phyloP scores from a whole-genome alignment of 257 asterid species.

The Cynanchum wilfordii region DNA sequence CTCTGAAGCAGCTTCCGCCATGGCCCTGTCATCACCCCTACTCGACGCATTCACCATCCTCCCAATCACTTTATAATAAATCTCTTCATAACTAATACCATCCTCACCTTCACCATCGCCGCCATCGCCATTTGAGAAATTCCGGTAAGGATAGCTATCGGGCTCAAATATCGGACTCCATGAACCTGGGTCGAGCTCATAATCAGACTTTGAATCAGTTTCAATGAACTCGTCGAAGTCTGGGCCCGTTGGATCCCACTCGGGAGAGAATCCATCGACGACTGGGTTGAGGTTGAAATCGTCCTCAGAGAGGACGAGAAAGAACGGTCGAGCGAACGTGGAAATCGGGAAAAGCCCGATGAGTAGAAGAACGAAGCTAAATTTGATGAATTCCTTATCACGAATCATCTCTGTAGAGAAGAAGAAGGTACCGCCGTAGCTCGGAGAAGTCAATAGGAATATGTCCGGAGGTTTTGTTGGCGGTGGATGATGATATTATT shows the following conservation, averaged over 20 bases:
- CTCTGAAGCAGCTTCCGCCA: constrained; percentile 75
- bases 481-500: constrained; percentile 10
- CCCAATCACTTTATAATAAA: constrained; percentile 55
- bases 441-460: neutral
- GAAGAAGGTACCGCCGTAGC: neutral
- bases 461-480: neutral
- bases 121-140: constrained; percentile 22
- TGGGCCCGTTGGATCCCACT: constrained; percentile 35
- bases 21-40: constrained; percentile 55
- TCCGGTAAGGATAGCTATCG: constrained; percentile 22
- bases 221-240: constrained; percentile 82
- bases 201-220: constrained; percentile 65
- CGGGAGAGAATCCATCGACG: constrained; percentile 21
- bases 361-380: constrained; percentile 40
- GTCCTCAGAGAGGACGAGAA: constrained; percentile 71
- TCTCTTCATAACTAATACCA: constrained; percentile 3
- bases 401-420: constrained; percentile 35
- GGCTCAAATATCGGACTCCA: constrained; percentile 92
- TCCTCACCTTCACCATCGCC: neutral
- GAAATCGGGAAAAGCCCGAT: constrained; percentile 39
- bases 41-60: constrained; percentile 73
- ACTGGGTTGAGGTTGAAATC: constrained; percentile 53
- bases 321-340: constrained; percentile 60
- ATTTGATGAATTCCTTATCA: constrained; percentile 25
- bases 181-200: constrained; percentile 81